A percentile compares a stretch with the other conserved stretches of the same genome.
These are phyloP conservation scores for Entomortierella parvispora DNA, from an alignment of 192 early-diverging fungal genomes.

Conservation along the genomic window DNA sequence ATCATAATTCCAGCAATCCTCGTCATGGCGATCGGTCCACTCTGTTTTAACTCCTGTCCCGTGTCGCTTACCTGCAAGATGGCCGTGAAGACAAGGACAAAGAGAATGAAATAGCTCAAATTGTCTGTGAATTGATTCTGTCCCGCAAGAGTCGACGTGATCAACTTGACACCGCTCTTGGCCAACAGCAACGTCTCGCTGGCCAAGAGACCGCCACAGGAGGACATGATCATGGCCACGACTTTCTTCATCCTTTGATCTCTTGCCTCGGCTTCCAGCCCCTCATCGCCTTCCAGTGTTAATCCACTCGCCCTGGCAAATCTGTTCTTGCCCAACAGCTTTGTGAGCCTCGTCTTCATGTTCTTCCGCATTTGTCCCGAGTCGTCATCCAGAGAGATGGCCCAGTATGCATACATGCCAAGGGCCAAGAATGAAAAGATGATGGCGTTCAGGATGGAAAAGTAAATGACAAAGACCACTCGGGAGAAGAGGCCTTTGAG, in stretches of 20 bases:
- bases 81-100: slow-evolving; percentile 59
- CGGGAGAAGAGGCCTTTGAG: slow-evolving; percentile 59
- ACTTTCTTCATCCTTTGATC: slow-evolving; percentile 52
- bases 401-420: slow-evolving; percentile 58
- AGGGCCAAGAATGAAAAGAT: slow-evolving; percentile 49
- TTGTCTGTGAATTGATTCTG: slow-evolving; percentile 64
- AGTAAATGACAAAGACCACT: slow-evolving; percentile 62
- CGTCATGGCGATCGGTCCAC: neutral
- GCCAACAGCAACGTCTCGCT: slow-evolving; percentile 66
- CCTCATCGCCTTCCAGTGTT: slow-evolving; percentile 39
- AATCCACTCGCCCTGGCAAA: slow-evolving; percentile 26
- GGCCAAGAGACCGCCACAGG: slow-evolving; percentile 62
- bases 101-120: slow-evolving; percentile 62
- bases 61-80: slow-evolving; percentile 55
- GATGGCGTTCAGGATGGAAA: slow-evolving; percentile 58
- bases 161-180: slow-evolving; percentile 57
- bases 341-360: slow-evolving; percentile 15
- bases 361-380: slow-evolving; percentile 37
- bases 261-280: slow-evolving; percentile 13
- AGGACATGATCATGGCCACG: slow-evolving; percentile 64
- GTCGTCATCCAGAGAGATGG: slow-evolving; percentile 33
- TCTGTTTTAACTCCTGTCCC: too few species aligned
- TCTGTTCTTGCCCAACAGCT: slow-evolving; percentile 20
- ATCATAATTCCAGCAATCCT: neutral
- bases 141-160: slow-evolving; percentile 33